Conservation (phyloP, 2,329 filamentous ascomycete species). For the Phialophora expanda region DNA sequence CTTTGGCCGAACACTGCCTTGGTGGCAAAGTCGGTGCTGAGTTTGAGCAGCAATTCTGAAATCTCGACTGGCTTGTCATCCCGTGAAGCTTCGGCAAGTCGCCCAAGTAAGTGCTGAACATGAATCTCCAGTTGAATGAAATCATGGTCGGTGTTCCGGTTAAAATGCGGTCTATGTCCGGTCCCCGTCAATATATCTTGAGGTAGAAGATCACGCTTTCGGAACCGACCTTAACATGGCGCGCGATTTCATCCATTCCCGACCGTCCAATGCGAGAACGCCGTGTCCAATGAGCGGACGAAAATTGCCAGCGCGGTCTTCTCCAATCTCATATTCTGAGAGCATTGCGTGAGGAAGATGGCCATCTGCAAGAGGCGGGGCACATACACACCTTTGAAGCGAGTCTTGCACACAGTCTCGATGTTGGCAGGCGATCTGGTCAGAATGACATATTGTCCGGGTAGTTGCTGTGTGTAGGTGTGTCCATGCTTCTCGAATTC, state of each 20-base stretch:
- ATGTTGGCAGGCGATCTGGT: slow-evolving; percentile 23
- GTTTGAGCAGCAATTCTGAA: slow-evolving; percentile 65
- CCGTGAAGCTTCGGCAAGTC: slow-evolving; percentile 55
- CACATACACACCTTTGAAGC: slow-evolving; percentile 19
- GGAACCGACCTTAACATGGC: slow-evolving; percentile 23
- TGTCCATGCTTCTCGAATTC: slow-evolving; percentile 27
- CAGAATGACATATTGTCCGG: slow-evolving; percentile 20
- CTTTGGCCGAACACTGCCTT: slow-evolving; percentile 69
- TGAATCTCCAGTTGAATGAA: slow-evolving; percentile 15
- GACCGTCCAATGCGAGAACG: slow-evolving; percentile 19
- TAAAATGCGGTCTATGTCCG: slow-evolving; percentile 22
- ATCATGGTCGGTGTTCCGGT: slow-evolving; percentile 20
- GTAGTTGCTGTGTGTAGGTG: slow-evolving; percentile 21
- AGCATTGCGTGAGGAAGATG: background rate
- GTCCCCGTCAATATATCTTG: background rate
- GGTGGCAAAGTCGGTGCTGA: slow-evolving; percentile 70
- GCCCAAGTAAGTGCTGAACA: slow-evolving; percentile 59
- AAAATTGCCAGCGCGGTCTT: slow-evolving; percentile 17
- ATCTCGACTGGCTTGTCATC: slow-evolving; percentile 63
- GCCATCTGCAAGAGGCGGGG: background rate
- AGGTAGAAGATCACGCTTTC: background rate
- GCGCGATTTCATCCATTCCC: slow-evolving; percentile 19
- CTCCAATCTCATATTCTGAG: slow-evolving; percentile 21
- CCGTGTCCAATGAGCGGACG: slow-evolving; percentile 20
- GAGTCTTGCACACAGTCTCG: slow-evolving; percentile 20